These are phyloP conservation scores for Globisporangium uncinulatum DNA, from an alignment of 352 stramenopile genomes.

Conservation along the genomic window DNA sequence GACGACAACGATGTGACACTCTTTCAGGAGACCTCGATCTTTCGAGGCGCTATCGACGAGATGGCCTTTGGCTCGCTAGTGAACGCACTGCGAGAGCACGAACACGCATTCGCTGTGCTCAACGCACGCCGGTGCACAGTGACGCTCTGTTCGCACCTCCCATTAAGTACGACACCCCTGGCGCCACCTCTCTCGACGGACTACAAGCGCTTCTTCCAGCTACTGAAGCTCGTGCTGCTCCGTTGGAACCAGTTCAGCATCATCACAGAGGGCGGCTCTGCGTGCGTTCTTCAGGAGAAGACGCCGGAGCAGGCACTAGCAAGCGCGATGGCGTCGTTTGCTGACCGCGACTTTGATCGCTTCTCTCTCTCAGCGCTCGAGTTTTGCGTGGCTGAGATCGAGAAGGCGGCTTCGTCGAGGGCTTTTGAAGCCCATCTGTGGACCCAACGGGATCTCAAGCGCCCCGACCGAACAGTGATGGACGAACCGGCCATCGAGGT, in stretches of 20 bases:
- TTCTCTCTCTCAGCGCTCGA: slow-evolving; percentile 32
- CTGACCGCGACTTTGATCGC: not conserved
- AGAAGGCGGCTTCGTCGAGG: slow-evolving; percentile 39
- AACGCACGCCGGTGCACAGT: slow-evolving; percentile 7
- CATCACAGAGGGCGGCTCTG: not conserved
- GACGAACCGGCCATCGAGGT: slow-evolving; percentile 78
- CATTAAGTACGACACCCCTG: not conserved
- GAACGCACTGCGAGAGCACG: slow-evolving; percentile 2
- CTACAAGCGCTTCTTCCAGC: slow-evolving; percentile 23
- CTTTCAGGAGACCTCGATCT: not conserved
- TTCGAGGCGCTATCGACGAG: not conserved
- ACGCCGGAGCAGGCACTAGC: not conserved
- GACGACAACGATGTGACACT: not conserved
- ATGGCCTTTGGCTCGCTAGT: slow-evolving; percentile 9
- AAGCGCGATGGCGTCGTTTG: not conserved
- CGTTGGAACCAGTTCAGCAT: slow-evolving; percentile 41
- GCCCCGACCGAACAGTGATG: slow-evolving; percentile 36
- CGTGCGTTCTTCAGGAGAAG: slow-evolving; percentile 4
- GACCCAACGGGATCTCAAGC: slow-evolving; percentile 62
- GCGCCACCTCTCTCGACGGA: not conserved
- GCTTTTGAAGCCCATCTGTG: slow-evolving; percentile 64
- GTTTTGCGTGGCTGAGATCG: slow-evolving; percentile 55
- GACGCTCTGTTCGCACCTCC: slow-evolving; percentile 4
- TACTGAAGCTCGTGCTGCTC: slow-evolving; percentile 48
- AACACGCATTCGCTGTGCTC: slow-evolving; percentile 9